Base-by-base conservation (phyloP, 2,329 filamentous ascomycete species). In the Colletotrichum graminicola region DNA sequence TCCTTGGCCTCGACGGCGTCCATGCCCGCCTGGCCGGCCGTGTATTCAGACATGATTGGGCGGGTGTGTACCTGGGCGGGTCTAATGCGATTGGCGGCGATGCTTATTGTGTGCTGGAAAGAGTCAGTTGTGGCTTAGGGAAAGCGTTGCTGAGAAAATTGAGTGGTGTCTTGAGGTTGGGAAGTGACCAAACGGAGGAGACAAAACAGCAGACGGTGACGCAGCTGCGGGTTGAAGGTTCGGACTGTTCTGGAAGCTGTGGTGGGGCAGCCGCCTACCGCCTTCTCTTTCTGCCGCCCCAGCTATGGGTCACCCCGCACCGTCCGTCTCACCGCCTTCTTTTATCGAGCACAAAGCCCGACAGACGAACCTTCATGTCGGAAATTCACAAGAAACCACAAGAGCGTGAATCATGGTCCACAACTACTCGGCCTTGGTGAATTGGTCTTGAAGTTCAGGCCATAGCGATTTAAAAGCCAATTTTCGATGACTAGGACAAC, bases 1-100 rank as follows among this genome's bases (percentile, higher is more conserved):
- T 95, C 87, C 62, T 87, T 87, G 11, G 82, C 84, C 36, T 88
- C 82, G 68, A 94, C 86, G 67, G 94, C 87, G 47, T 86, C 85
- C 62, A 97, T 84, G 76, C 94, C 94, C 73, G 87, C 78, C 51
- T 86, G 81, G 75, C 85, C 89, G n/a, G 84, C 75, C 1, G 81
- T 84, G 72, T 84, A 82, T 74, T 86, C 79, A 7, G 87, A 86
- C 87, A 91, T 91, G 45, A 36, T 77, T 54, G 45, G 41, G 36
- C 18, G 3, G 51, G 47, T 32, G 18, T 23, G n/a, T 29, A 4
- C 16, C 3, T 16, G 12, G 2, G 2, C 5, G 5, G 21, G 11
- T 45, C n/a, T 8, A 10, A 3, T 43, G n/a, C n/a, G 26, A n/a
- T 29, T 43, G 16, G 14, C 14, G 11, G 11, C 8, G 23, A 10